These are phyloP conservation scores for Chlamydomonas schloesseri DNA, from an alignment of 139 green algal genomes.

Conservation along the genomic window DNA sequence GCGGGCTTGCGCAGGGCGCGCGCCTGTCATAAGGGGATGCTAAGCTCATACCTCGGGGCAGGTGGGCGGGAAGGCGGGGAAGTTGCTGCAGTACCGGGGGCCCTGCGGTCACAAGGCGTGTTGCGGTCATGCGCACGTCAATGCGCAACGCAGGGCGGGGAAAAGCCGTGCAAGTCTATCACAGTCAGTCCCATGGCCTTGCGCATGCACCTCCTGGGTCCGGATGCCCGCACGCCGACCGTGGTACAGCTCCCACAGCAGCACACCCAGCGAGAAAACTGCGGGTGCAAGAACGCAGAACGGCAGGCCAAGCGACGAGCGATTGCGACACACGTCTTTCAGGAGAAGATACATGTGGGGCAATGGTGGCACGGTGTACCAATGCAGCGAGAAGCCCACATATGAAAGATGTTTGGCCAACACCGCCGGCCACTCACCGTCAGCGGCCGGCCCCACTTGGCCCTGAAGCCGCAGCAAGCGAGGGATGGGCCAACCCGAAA, in stretches of 20 bases:
- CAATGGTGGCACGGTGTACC: too few relatives aligned
- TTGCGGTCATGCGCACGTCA: too few relatives aligned
- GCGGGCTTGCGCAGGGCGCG: too few relatives aligned
- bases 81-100: slow-evolving; percentile 24
- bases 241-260: slow-evolving; percentile 54
- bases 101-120: background rate
- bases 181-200: too few relatives aligned
- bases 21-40: too few relatives aligned
- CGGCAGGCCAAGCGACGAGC: too few relatives aligned
- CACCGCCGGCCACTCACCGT: background rate
- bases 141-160: too few relatives aligned
- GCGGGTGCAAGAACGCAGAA: background rate
- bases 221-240: slow-evolving; percentile 15
- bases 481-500: too few relatives aligned
- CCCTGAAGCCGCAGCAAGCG: background rate
- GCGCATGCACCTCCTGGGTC: background rate
- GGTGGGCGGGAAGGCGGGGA: slow-evolving; percentile 37
- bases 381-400: background rate
- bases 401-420: too few relatives aligned
- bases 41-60: slow-evolving; percentile 12
- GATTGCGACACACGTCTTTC: too few relatives aligned
- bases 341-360: too few relatives aligned
- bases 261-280: slow-evolving; percentile 42
- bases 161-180: too few relatives aligned
- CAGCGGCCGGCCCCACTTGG: background rate